A percentile compares a stretch with the other conserved stretches of the same genome.
These are phyloP conservation scores for Yamadazyma ubonensis DNA, from an alignment of 805 yeast species.

Conservation along the genomic window DNA sequence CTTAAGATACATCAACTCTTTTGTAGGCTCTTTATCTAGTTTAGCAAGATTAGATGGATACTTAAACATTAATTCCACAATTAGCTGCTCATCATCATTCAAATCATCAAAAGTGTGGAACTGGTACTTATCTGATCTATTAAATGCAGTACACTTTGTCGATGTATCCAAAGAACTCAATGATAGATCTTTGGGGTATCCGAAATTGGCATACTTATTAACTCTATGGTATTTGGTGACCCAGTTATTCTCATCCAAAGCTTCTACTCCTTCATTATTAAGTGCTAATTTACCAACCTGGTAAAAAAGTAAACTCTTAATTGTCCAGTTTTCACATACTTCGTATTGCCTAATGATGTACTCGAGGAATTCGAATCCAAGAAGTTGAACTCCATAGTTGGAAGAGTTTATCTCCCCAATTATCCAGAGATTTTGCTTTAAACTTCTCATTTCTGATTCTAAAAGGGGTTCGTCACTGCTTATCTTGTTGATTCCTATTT, in stretches of 20 bases:
- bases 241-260: constrained; percentile 84
- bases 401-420: constrained; percentile 80
- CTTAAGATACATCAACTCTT: constrained; percentile 56
- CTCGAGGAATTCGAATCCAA: constrained; percentile 27
- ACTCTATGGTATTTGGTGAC: constrained; percentile 21
- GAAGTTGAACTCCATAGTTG: constrained; percentile 56
- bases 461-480: neutral
- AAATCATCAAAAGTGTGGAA: constrained; percentile 11
- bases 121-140: constrained; percentile 3
- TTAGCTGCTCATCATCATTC: constrained; percentile 17
- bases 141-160: neutral
- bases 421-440: constrained; percentile 85
- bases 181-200: constrained; percentile 21
- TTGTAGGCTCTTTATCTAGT: constrained; percentile 55
- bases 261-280: constrained; percentile 78
- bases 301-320: constrained; percentile 76
- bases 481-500: neutral
- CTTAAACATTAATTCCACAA: constrained; percentile 45
- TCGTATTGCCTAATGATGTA: constrained; percentile 42
- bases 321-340: constrained; percentile 45
- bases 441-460: constrained; percentile 11
- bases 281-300: constrained; percentile 71
- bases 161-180: constrained; percentile 13
- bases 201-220: constrained; percentile 17
- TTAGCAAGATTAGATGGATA: constrained; percentile 43